Base-by-base conservation (phyloP, 306 rosid genomes). In the Medicago lupulina region DNA sequence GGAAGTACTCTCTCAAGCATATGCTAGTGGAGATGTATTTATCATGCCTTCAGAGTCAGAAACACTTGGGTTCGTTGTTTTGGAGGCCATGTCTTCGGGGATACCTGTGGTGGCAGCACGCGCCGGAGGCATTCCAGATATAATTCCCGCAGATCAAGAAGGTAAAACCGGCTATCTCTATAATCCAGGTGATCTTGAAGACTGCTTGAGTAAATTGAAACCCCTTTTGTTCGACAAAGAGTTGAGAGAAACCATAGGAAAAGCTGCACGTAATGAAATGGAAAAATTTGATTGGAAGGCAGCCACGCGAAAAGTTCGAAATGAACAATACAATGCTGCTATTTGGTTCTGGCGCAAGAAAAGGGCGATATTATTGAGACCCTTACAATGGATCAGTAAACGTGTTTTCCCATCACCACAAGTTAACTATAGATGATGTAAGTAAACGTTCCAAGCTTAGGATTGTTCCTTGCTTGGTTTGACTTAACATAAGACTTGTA, bases 281-380 rank as follows among this genome's bases (percentile, higher is more conserved):
- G 99, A 96, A 80, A 90, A 96, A 85, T 90, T 72, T 31, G 96
- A 90, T 71, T 96, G 99, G 99, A 96, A 74, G 84, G 98, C 96
- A 2, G 99, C 99, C 63, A 96, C 99, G 0, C 83, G 78, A 44
- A 81, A 28, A 11, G 90, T 96, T 38, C 97, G 99, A 67, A 87
- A 96, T 0, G 96, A 96, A 68, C 92, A 96, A 60, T 96, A 96
- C 87, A 90, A 82, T 16, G 94, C 96, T 3, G 99, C 99, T 60
- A 90, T 90, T 74, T 96, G 99, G 99, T 96, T 90, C 85, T 96
- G 99, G 99, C 93, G 90, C 83, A 90, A 89, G 92, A 89, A 89
- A 78, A 82, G 91, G 61, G 89, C 96, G 8, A 90, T 87, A 46
- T 72, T 92, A 8, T 74, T 90, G 38, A 83, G 90, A 82, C 99